Percentiles rank a stretch among this genome's conserved stretches.
These are phyloP conservation scores for Gnomoniopsis smithogilvyi DNA, from an alignment of 2,329 filamentous ascomycete genomes.

Conservation along the genomic window DNA sequence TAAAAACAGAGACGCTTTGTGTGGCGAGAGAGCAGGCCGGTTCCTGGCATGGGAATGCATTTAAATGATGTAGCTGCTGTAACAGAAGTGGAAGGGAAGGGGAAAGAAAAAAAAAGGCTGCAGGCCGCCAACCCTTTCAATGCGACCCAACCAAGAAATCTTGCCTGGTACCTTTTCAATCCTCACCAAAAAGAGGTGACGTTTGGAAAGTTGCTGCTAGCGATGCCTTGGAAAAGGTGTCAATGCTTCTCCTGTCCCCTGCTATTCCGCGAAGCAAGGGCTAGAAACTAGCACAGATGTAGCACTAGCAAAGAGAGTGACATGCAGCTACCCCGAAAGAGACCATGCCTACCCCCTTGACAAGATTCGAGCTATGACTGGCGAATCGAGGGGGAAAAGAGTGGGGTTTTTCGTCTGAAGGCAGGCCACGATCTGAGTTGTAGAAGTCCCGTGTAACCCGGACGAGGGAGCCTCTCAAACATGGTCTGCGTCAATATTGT, in stretches of 20 bases:
- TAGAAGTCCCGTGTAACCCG: too few relatives aligned
- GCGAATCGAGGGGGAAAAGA: not conserved
- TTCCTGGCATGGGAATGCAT: not conserved
- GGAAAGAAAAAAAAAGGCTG: not conserved
- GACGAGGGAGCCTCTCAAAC: too few relatives aligned
- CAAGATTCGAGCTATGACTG: not conserved
- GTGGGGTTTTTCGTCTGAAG: too few relatives aligned
- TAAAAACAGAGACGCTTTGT: not conserved
- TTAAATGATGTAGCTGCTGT: not conserved
- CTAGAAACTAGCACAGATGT: too few relatives aligned
- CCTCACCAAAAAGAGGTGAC: not conserved
- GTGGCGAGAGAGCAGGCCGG: not conserved
- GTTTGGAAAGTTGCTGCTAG: not conserved
- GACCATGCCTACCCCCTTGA: not conserved
- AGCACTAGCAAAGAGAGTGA: not conserved
- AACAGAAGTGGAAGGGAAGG: not conserved
- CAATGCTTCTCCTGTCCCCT: too few relatives aligned
- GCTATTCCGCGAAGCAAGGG: too few relatives aligned
- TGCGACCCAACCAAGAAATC: not conserved
- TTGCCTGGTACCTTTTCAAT: not conserved
- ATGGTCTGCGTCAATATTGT: too few relatives aligned
- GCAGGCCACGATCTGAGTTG: too few relatives aligned
- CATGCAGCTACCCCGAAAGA: not conserved
- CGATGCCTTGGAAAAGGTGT: not conserved
- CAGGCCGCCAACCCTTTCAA: not conserved